Base-by-base conservation (phyloP, 257 asterid species). In the Solanum bukasovii region DNA sequence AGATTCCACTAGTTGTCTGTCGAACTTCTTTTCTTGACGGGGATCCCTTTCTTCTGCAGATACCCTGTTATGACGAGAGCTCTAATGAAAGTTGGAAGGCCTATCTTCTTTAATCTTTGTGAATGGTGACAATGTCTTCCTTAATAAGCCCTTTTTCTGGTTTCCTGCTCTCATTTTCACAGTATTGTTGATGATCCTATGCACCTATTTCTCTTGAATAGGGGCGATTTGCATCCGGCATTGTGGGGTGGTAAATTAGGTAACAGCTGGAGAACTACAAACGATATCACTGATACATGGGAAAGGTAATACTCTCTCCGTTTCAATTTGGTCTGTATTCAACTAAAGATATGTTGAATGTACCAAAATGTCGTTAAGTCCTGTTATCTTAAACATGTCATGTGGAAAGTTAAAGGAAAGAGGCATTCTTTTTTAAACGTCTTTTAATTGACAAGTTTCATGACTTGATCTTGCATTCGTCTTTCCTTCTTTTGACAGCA, bases 161-260 rank as follows among this genome's bases (percentile, higher is more conserved):
- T 81, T 49, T 18, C 85, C 85, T 81, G 27, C 86, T 82, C 70
- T 18, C 6, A 87, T 88, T 83, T 84, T 87, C 23, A 9, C 67
- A 9, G 29, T 25, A 7, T 33, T 21, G 21, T 63, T 63, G 46
- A 23, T 63, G 40, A 4, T 20, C 37, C 14, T 3, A 34, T 44
- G 14, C 27, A 29, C 82, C 65, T 13, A 14, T 85, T 25, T 56
- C 27, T 29, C 27, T 40, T 9, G 67, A 63, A 46, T 89, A 96
- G 99, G 99, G 99, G 99, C 23, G 99, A 96, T 82, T 34, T 95
- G 97, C 99, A 94, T 89, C 99, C 98, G 3, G 98, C 99, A 68
- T 86, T 91, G 71, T 96, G 98, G 98, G 98, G 95, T 49, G 88
- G 84, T 34, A 87, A 52, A 3, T 78, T 94, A 29, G 99, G 99